phyloP scores from a whole-genome alignment of 352 stramenopile genomes.

The Phytophthora hibernalis region DNA sequence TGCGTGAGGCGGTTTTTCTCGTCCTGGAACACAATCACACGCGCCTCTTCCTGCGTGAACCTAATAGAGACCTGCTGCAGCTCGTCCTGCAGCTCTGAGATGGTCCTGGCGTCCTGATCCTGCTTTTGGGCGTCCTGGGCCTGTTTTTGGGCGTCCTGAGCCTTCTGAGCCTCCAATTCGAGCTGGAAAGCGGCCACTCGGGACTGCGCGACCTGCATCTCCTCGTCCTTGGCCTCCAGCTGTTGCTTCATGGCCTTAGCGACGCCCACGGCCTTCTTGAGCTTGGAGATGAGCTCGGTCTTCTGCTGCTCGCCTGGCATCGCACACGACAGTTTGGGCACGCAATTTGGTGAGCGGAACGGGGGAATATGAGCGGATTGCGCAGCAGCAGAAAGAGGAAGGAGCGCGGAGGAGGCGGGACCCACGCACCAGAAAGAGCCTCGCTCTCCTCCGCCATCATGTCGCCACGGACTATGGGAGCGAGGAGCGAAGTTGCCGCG shows the following conservation, averaged over 20 bases:
- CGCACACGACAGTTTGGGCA: slow-evolving; percentile 18
- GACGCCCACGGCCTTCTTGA: slow-evolving; percentile 56
- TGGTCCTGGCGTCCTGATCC: slow-evolving; percentile 38
- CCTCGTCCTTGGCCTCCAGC: slow-evolving; percentile 48
- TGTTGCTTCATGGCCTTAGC: slow-evolving; percentile 63
- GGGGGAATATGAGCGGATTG: slow-evolving; percentile 2
- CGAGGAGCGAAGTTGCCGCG: slow-evolving; percentile 26
- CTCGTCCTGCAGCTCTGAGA: slow-evolving; percentile 41
- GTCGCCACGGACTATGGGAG: background rate
- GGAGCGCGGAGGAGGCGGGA: slow-evolving; percentile 1
- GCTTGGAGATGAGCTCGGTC: slow-evolving; percentile 64
- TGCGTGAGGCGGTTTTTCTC: slow-evolving; percentile 62
- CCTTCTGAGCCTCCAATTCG: slow-evolving; percentile 49
- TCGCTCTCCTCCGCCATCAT: slow-evolving; percentile 43
- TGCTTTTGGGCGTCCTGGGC: slow-evolving; percentile 35
- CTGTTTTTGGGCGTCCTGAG: slow-evolving; percentile 32
- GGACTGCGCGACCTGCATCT: slow-evolving; percentile 52
- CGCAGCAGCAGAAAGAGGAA: slow-evolving; percentile 28
- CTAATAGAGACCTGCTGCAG: slow-evolving; percentile 34
- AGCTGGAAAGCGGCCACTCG: slow-evolving; percentile 67
- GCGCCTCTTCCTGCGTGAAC: slow-evolving; percentile 55
- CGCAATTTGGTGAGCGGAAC: slow-evolving; percentile 22
- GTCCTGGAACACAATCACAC: slow-evolving; percentile 57
- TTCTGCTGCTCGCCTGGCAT: slow-evolving; percentile 59
- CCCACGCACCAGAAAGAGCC: slow-evolving; percentile 30